Percentiles rank a stretch among this genome's conserved stretches.
Evolutionary conservation across 192 early-diverging fungal genomes (phyloP).

Genomic region (Podila horticola): DNA sequence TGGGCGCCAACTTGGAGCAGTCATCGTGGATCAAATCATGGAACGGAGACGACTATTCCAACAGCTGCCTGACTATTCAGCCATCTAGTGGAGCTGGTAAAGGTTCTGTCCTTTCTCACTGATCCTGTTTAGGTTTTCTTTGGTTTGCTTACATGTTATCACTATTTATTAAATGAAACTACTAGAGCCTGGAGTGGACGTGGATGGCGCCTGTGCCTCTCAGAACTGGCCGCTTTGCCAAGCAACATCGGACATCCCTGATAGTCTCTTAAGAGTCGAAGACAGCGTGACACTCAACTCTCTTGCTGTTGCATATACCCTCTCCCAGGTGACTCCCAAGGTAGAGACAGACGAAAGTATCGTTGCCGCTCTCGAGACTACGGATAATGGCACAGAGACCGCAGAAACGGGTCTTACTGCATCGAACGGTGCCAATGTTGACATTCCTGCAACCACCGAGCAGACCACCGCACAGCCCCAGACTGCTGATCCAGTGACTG

Average conservation of each 20-base stretch:
- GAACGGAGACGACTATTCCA: slow-evolving; percentile 35
- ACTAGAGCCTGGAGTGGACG: slow-evolving; percentile 1
- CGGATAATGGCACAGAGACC: background rate
- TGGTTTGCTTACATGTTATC: too few relatives aligned
- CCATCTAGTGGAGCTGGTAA: slow-evolving; percentile 8
- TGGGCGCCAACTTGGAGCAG: slow-evolving; percentile 14
- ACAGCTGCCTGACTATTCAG: slow-evolving; percentile 20
- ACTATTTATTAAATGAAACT: background rate
- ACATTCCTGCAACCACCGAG: background rate
- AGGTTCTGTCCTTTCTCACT: background rate
- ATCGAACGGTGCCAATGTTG: background rate
- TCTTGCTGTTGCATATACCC: slow-evolving; percentile 7
- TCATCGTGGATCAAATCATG: slow-evolving; percentile 38
- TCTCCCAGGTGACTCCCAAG: too few relatives aligned
- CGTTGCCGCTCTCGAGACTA: background rate
- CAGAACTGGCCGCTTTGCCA: slow-evolving; percentile 32
- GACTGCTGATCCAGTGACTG: background rate
- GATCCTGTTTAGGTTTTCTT: background rate
- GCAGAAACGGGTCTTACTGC: background rate
- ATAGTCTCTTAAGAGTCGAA: background rate
- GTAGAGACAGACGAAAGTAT: too few relatives aligned
- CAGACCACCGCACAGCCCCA: background rate
- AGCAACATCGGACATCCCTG: background rate
- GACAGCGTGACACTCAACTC: background rate
- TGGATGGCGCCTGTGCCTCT: slow-evolving; percentile 11